phyloP scores from a whole-genome alignment of 805 yeast species.

The Ascoidea tarda region DNA sequence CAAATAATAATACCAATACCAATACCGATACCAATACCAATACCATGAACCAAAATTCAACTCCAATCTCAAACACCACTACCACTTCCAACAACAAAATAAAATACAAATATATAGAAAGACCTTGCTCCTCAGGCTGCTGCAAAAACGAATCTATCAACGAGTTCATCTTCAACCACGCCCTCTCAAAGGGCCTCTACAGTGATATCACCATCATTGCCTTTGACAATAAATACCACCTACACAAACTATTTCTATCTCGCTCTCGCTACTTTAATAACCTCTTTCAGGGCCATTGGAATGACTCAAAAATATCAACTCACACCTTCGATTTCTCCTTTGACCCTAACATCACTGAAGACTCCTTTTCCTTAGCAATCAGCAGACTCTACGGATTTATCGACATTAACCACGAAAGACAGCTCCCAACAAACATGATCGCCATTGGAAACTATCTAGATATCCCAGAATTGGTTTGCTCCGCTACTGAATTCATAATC shows the following conservation, averaged over 20 bases:
- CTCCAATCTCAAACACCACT: too few relatives aligned
- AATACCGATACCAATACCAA: too few relatives aligned
- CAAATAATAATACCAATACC: too few relatives aligned
- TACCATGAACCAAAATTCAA: too few relatives aligned
- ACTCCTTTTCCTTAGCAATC: constrained; percentile 34
- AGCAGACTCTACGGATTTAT: constrained; percentile 31
- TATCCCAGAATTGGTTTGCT: constrained; percentile 28
- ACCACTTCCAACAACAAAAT: too few relatives aligned
- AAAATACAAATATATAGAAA: background rate
- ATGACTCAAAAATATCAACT: constrained; percentile 14
- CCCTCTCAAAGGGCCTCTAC: constrained; percentile 29
- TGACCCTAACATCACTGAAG: constrained; percentile 22
- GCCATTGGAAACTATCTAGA: constrained; percentile 37
- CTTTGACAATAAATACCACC: constrained; percentile 27
- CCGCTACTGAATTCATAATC: constrained; percentile 26
- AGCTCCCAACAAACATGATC: constrained; percentile 27
- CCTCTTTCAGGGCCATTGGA: constrained; percentile 31
- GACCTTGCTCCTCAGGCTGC: constrained; percentile 16
- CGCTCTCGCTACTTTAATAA: constrained; percentile 33
- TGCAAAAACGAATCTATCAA: constrained; percentile 13
- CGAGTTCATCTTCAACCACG: constrained; percentile 23
- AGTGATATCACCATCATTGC: constrained; percentile 34
- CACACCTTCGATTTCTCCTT: constrained; percentile 19
- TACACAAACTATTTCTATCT: constrained; percentile 31
- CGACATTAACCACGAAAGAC: constrained; percentile 19